These are phyloP conservation scores for Phialocephala sp. DNA, from an alignment of 2,329 filamentous ascomycete genomes.

Conservation along the genomic window DNA sequence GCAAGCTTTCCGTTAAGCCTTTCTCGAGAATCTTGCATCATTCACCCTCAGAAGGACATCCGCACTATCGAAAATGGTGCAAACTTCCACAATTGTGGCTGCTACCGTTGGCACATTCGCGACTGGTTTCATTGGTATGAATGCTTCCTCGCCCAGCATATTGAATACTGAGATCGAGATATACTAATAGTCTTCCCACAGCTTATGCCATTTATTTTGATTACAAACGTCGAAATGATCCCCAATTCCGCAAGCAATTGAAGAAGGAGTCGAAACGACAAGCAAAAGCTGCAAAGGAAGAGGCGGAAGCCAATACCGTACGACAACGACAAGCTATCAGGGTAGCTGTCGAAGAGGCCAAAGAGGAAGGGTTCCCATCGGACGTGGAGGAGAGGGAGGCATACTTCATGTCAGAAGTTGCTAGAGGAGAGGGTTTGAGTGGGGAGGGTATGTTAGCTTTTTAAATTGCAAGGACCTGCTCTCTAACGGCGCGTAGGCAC, in stretches of 20 bases:
- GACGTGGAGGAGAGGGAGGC: constrained; percentile 92
- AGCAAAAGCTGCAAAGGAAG: constrained; percentile 73
- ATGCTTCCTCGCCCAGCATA: not conserved
- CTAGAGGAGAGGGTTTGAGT: constrained; percentile 82
- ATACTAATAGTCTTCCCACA: constrained; percentile 43
- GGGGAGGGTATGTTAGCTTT: constrained; percentile 69
- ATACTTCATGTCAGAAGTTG: constrained; percentile 97
- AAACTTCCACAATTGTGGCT: constrained; percentile 62
- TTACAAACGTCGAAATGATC: constrained; percentile 66
- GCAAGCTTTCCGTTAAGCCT: constrained; percentile 21
- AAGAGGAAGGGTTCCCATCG: constrained; percentile 88
- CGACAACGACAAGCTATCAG: constrained; percentile 78
- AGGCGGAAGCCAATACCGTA: constrained; percentile 67
- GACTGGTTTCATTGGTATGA: constrained; percentile 64
- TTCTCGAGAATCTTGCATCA: constrained; percentile 17
- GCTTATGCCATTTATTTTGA: constrained; percentile 74
- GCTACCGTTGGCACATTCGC: constrained; percentile 66
- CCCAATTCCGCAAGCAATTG: constrained; percentile 69
- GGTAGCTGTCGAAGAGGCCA: constrained; percentile 76
- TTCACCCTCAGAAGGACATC: not conserved
- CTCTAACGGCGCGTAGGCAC: constrained; percentile 55
- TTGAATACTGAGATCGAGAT: not conserved
- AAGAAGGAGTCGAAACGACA: constrained; percentile 79
- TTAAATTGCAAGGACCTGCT: constrained; percentile 8
- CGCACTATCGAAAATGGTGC: constrained; percentile 47